Conservation (phyloP, 495 filamentous ascomycete species). For the Extremus antarcticus region DNA sequence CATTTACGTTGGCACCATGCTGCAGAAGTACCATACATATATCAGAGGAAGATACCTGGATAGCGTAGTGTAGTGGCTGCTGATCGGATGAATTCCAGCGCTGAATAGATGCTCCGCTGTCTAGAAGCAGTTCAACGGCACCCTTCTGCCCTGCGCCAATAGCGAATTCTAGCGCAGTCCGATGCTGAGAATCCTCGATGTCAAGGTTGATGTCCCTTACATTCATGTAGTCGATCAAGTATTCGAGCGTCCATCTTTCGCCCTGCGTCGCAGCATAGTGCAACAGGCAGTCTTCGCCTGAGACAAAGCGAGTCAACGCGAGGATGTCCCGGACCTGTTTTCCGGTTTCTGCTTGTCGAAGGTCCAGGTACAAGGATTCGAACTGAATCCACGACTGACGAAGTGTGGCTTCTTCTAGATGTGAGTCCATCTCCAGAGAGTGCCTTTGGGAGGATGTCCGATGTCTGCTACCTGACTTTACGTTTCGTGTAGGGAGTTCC, state of each 20-base stretch:
- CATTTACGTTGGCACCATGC: not conserved
- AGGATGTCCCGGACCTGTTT: not conserved
- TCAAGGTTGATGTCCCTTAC: not conserved
- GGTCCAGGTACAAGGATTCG: not conserved
- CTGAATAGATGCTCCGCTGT: not conserved
- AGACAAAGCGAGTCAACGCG: not conserved
- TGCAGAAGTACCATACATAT: not conserved
- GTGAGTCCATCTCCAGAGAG: too few relatives aligned
- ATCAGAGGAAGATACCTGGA: not conserved
- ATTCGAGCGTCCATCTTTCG: not conserved
- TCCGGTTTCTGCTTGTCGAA: not conserved
- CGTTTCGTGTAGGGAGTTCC: not conserved
- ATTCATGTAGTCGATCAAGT: not conserved
- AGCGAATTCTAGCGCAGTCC: not conserved
- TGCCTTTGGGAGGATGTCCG: not conserved
- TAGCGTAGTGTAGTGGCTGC: not conserved
- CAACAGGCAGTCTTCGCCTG: not conserved
- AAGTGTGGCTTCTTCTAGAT: too few relatives aligned
- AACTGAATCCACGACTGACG: not conserved
- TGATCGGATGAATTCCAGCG: not conserved
- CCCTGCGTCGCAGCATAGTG: not conserved
- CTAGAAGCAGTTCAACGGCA: not conserved
- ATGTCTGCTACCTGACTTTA: not conserved
- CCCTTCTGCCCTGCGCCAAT: not conserved
- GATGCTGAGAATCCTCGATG: not conserved